Percentiles rank a stretch among this genome's conserved stretches.
Evolutionary conservation across 805 yeast species (phyloP).

Genomic region (Candida nitratophila): DNA sequence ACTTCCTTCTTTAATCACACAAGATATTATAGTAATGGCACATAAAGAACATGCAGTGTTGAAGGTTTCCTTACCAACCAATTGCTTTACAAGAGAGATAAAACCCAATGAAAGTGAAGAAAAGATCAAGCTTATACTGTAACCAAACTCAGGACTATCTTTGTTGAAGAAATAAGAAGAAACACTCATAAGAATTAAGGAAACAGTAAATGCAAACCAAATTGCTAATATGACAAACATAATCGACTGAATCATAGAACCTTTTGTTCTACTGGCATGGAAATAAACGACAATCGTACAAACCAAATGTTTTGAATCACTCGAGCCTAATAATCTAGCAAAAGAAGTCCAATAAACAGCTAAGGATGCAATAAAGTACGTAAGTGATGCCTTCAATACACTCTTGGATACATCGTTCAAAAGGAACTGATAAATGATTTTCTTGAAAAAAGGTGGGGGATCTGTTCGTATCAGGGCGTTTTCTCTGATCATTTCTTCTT

Average conservation of each 20-base stretch:
- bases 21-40: constrained; percentile 61
- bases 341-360: constrained; percentile 56
- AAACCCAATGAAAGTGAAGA: constrained; percentile 54
- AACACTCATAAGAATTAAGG: constrained; percentile 43
- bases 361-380: constrained; percentile 66
- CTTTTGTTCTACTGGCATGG: constrained; percentile 74
- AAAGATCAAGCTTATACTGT: constrained; percentile 44
- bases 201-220: constrained; percentile 43
- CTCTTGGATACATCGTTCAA: constrained; percentile 4
- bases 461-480: neutral
- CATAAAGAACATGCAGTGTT: constrained; percentile 79
- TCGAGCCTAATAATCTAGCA: constrained; percentile 46
- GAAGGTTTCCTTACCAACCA: constrained; percentile 59
- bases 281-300: constrained; percentile 83
- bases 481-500: neutral
- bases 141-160: constrained; percentile 43
- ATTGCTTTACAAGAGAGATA: constrained; percentile 64
- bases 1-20: constrained; percentile 69
- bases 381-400: constrained; percentile 62
- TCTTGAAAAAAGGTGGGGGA: neutral
- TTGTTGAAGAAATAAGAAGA: constrained; percentile 38
- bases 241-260: constrained; percentile 73
- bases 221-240: constrained; percentile 52
- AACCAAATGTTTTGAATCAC: constrained; percentile 73
- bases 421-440: neutral